Conservation (phyloP, 768 basidiomycete genomes). For the Leccinellum luteum region DNA sequence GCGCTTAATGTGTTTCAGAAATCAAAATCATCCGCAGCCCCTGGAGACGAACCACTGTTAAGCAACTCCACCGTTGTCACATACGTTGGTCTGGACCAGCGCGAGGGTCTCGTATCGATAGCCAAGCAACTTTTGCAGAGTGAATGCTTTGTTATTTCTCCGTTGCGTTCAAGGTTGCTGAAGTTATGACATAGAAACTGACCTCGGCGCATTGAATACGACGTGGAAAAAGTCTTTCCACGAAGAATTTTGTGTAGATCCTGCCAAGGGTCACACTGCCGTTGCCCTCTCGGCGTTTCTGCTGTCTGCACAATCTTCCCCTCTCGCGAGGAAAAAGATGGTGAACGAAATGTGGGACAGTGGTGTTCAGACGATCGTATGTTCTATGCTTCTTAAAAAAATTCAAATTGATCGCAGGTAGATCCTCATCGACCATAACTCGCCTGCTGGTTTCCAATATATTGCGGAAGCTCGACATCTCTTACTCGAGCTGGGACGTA, state of each 20-base stretch:
- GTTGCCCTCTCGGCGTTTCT: constrained; percentile 86
- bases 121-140: constrained; percentile 62
- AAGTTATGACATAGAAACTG: constrained; percentile 40
- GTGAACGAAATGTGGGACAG: constrained; percentile 90
- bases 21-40: constrained; percentile 21
- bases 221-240: constrained; percentile 60
- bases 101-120: constrained; percentile 64
- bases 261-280: constrained; percentile 44
- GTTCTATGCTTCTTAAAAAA: neutral
- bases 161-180: constrained; percentile 5
- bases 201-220: constrained; percentile 43
- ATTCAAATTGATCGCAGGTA: constrained; percentile 30
- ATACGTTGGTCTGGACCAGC: constrained; percentile 78
- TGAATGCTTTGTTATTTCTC: constrained; percentile 28
- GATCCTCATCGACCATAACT: constrained; percentile 87
- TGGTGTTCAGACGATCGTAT: constrained; percentile 79
- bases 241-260: constrained; percentile 42
- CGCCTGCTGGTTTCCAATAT: constrained; percentile 67
- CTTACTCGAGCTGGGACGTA: constrained; percentile 61
- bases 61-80: constrained; percentile 51
- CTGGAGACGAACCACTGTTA: constrained; percentile 36
- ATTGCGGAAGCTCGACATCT: constrained; percentile 78
- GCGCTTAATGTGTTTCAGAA: constrained; percentile 62
- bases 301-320: constrained; percentile 67
- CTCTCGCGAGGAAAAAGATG: constrained; percentile 58